phyloP scores from a whole-genome alignment of 1,284 basidiomycete genomes.

The Ustilago shanxiensis region DNA sequence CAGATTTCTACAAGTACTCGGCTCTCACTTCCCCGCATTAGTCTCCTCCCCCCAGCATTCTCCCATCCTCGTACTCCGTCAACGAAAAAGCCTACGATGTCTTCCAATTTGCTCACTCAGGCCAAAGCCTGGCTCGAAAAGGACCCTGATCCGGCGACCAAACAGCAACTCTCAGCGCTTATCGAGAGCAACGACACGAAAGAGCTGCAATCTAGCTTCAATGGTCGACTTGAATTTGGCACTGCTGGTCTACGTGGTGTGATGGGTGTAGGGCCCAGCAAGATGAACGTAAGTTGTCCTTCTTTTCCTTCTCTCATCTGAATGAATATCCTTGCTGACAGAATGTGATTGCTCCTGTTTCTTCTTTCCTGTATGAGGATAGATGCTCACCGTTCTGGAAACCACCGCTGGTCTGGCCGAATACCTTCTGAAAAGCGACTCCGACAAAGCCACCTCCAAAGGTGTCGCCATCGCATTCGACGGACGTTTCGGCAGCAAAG shows the following conservation, averaged over 20 bases:
- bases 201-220: constrained; percentile 55
- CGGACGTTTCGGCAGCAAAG: constrained; percentile 58
- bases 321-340: too few species aligned
- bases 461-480: constrained; percentile 67
- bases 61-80: not conserved
- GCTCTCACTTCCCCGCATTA: not conserved
- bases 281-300: constrained; percentile 57
- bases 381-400: constrained; percentile 60
- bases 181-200: constrained; percentile 45
- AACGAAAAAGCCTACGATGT: constrained; percentile 4
- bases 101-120: constrained; percentile 35
- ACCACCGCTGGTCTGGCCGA: constrained; percentile 58
- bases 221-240: constrained; percentile 57
- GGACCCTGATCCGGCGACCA: constrained; percentile 54
- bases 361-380: not conserved
- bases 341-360: not conserved
- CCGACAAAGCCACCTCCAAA: constrained; percentile 27
- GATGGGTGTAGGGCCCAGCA: constrained; percentile 59
- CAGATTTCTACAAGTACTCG: constrained; percentile 8
- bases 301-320: too few species aligned
- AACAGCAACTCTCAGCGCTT: constrained; percentile 35
- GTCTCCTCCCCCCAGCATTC: not conserved
- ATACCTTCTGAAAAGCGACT: constrained; percentile 48
- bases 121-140: constrained; percentile 58
- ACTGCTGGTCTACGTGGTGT: constrained; percentile 61